Evolutionary conservation across 2,329 filamentous ascomycete genomes (phyloP), one percentile per base, ranked within the genome.

Genomic region (Apiospora marii): DNA sequence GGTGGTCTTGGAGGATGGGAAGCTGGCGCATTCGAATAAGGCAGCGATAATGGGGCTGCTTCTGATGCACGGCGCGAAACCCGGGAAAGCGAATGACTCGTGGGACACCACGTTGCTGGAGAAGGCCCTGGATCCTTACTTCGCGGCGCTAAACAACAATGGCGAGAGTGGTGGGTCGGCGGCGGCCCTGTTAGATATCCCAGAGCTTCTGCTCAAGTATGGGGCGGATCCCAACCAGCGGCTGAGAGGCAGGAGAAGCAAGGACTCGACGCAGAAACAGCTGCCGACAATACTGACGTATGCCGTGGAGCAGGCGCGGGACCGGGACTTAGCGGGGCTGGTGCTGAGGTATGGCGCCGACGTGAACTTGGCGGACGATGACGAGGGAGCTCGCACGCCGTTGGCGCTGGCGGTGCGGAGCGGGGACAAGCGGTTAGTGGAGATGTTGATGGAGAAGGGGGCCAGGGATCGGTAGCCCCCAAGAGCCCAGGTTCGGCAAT

Each of bases 371-470:
- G 48, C 67, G 14, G 71, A 72, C 64, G 43, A 48, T 27, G 58
- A 24, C 37, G 37, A 41, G 37, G 7, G 7, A 19, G 34, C 34
- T 24, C 44, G 64, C 0, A 73, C 27, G 48, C 71, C 79, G 12
- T 76, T 83, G n/a, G 77, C 78, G 0, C 75, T 78, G 5, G 79
- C 78, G 14, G 74, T 80, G 1, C 77, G 76, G 49, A 80, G 79
- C 61, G 77, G 76, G 0, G 77, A 81, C 4, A 10, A 76, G 16
- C 80, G 80, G 4, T 73, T 82, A 3, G 78, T 77, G 0, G 71
- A 75, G n/a, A 64, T 83, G 12, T 75, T 83, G 3, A 71, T 83
- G 7, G 16, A 70, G 46, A 67, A 73, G 12, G 73, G 74, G n/a
- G 74, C 73, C 8, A 61, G 68, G 30, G 10, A 46, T 64, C 0